Evolutionary conservation across 163 green algal species (phyloP).

Genomic region (Prototheca cutis): DNA sequence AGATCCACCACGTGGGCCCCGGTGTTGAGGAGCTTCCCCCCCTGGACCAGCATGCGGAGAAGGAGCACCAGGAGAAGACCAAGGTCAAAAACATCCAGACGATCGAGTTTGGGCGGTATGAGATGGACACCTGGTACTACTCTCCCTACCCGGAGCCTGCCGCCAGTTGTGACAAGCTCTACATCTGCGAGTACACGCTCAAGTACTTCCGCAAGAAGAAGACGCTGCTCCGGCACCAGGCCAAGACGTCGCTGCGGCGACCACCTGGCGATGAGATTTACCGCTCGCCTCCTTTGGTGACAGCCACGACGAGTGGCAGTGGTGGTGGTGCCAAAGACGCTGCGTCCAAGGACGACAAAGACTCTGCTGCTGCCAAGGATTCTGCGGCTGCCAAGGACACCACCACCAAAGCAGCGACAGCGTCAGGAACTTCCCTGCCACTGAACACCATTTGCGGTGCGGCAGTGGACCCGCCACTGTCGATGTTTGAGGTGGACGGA

Average conservation of each 20-base stretch:
- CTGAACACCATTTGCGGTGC: too few species aligned
- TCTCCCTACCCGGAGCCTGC: slow-evolving; percentile 61
- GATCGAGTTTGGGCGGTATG: slow-evolving; percentile 85
- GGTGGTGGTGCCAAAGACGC: too few species aligned
- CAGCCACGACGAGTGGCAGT: too few species aligned
- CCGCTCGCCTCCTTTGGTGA: slow-evolving; percentile 34
- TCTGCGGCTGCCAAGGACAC: too few species aligned
- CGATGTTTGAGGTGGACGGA: slow-evolving; percentile 73
- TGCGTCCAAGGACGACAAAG: too few species aligned
- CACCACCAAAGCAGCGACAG: too few species aligned
- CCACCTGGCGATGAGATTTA: slow-evolving; percentile 98
- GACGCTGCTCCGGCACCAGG: slow-evolving; percentile 68
- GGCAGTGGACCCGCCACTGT: slow-evolving; percentile 28
- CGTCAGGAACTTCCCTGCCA: too few species aligned
- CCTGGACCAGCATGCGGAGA: slow-evolving; percentile 56
- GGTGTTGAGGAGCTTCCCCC: slow-evolving; percentile 50
- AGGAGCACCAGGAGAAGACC: slow-evolving; percentile 75
- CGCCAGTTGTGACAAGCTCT: slow-evolving; percentile 65
- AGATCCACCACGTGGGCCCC: slow-evolving; percentile 52
- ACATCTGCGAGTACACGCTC: slow-evolving; percentile 72
- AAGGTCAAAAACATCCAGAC: slow-evolving; percentile 85
- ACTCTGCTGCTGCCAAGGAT: too few species aligned
- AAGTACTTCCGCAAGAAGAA: slow-evolving; percentile 80
- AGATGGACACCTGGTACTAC: slow-evolving; percentile 95
- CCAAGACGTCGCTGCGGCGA: slow-evolving; percentile 72